phyloP scores from a whole-genome alignment of 139 green algal species.

The Haematococcus lacustris region DNA sequence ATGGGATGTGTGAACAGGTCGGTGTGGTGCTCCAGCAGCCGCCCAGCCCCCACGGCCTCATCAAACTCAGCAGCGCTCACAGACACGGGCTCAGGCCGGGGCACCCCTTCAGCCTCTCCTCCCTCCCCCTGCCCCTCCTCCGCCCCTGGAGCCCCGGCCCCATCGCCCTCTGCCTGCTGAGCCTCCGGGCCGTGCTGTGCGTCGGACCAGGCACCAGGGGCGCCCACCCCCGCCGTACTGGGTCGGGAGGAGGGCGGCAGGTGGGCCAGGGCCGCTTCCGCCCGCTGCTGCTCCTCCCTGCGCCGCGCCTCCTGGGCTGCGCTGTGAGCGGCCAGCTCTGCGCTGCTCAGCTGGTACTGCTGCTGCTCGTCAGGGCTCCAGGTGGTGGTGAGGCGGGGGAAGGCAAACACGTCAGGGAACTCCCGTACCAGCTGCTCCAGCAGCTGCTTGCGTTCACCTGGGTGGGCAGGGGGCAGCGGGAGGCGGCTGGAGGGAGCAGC shows the following conservation, averaged over 20 bases:
- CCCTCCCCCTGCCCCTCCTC: not conserved
- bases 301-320: too few species aligned
- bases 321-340: slow-evolving; percentile 7
- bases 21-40: slow-evolving; percentile 20
- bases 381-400: slow-evolving; percentile 44
- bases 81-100: slow-evolving; percentile 3
- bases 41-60: slow-evolving; percentile 1
- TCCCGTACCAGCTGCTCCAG: slow-evolving; percentile 55
- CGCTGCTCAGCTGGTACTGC: not conserved
- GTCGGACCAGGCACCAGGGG: not conserved
- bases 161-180: not conserved
- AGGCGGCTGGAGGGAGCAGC: too few species aligned
- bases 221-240: not conserved
- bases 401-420: slow-evolving; percentile 73
- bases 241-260: not conserved
- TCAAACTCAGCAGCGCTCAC: slow-evolving; percentile 27
- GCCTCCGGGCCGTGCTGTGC: not conserved
- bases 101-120: too few species aligned
- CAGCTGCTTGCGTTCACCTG: slow-evolving; percentile 18
- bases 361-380: slow-evolving; percentile 11
- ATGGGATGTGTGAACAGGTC: slow-evolving; percentile 51
- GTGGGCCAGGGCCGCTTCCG: not conserved
- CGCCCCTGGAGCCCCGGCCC: not conserved
- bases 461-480: too few species aligned
- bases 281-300: not conserved